Percentiles rank a stretch among this genome's conserved stretches.
Conservation (phyloP, 176 grass and related monocot genomes). For the Urochloa ruziziensis region DNA sequence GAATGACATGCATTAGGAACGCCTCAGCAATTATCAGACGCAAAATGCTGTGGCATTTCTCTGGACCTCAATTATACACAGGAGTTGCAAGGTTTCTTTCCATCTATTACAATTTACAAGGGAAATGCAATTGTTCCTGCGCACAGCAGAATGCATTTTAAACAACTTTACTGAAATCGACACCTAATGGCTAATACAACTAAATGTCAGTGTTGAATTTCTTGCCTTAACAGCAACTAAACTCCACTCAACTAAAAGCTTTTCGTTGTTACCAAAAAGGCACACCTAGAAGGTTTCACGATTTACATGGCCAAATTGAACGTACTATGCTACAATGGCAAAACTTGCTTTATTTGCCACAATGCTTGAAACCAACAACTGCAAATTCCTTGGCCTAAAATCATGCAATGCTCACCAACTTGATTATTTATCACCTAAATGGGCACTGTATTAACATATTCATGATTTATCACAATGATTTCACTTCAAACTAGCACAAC, state of each 20-base stretch:
- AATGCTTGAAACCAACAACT: not conserved
- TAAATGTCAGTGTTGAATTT: not conserved
- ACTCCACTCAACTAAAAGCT: not conserved
- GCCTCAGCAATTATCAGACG: not conserved
- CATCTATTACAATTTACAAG: not conserved
- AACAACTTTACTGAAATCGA: not conserved
- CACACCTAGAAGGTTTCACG: not conserved
- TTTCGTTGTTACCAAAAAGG: too few species aligned
- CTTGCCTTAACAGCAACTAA: not conserved
- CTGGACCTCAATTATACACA: not conserved
- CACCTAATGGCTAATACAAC: not conserved
- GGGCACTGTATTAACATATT: not conserved
- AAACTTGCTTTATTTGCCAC: not conserved
- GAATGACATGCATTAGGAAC: not conserved
- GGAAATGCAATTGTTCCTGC: not conserved
- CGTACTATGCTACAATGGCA: not conserved
- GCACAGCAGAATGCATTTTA: not conserved
- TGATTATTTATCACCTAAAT: not conserved
- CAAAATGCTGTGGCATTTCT: not conserved
- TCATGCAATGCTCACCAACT: too few species aligned
- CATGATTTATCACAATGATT: not conserved
- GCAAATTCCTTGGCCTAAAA: not conserved
- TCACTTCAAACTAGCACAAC: not conserved
- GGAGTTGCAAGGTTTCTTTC: not conserved
- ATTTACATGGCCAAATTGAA: not conserved